phyloP scores from a whole-genome alignment of 441 rosid genomes.

The Pelargonium australe region DNA sequence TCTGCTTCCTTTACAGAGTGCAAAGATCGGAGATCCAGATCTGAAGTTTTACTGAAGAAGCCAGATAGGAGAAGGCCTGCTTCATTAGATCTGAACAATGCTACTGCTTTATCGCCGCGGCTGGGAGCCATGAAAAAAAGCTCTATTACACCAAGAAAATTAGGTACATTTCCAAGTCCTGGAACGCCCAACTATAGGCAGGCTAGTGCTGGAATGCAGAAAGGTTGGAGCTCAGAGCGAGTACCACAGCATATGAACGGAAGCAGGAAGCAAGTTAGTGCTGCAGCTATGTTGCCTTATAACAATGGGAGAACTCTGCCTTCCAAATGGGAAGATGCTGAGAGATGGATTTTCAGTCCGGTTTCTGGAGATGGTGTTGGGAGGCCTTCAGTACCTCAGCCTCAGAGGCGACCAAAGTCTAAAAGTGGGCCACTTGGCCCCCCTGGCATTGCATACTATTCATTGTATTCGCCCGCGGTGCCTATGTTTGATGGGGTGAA shows the following conservation, averaged over 20 bases:
- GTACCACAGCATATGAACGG: constrained; percentile 51
- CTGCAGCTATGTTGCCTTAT: constrained; percentile 47
- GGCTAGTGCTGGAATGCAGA: constrained; percentile 53
- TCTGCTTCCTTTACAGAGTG: constrained; percentile 44
- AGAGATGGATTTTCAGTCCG: constrained; percentile 97
- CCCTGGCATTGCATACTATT: constrained; percentile 72
- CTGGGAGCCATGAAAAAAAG: constrained; percentile 47
- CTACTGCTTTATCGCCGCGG: constrained; percentile 58
- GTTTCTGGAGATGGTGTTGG: constrained; percentile 54
- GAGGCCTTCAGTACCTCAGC: constrained; percentile 41
- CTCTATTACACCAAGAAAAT: constrained; percentile 38
- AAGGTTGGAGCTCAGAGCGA: constrained; percentile 95
- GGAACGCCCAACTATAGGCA: constrained; percentile 71
- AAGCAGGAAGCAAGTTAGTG: constrained; percentile 46
- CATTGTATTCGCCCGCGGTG: constrained; percentile 64
- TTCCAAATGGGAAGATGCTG: constrained; percentile 99
- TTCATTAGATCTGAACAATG: constrained; percentile 73
- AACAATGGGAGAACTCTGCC: constrained; percentile 79
- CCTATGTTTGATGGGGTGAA: constrained; percentile 54
- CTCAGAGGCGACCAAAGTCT: constrained; percentile 72
- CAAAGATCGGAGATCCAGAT: constrained; percentile 73
- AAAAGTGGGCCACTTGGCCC: constrained; percentile 98
- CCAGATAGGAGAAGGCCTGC: constrained; percentile 59
- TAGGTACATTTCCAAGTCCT: constrained; percentile 78
- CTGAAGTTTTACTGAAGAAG: constrained; percentile 57